These are phyloP conservation scores for Naegleria lovaniensis DNA, from an alignment of 208 protist species.

Conservation along the genomic window DNA sequence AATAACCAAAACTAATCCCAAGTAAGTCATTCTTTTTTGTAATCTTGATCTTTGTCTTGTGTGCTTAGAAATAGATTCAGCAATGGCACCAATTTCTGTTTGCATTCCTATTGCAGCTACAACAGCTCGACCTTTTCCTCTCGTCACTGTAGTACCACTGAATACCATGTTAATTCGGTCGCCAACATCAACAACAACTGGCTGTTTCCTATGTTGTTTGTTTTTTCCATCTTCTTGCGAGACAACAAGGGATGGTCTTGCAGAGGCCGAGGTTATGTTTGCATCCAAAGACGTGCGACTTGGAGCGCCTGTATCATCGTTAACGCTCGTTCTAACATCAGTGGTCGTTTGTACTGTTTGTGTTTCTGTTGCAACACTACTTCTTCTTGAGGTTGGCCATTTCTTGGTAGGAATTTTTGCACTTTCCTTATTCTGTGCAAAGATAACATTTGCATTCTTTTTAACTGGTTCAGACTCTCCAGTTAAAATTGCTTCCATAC, in stretches of 20 bases:
- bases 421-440: slow-evolving; percentile 41
- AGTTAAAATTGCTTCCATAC: slow-evolving; percentile 24
- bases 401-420: slow-evolving; percentile 61
- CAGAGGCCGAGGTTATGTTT: background rate
- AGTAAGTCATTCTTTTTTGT: slow-evolving; percentile 69
- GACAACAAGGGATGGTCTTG: no score
- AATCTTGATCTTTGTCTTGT: slow-evolving; percentile 48
- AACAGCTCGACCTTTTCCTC: slow-evolving; percentile 67
- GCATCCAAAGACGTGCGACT: background rate
- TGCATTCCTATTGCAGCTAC: slow-evolving; percentile 60
- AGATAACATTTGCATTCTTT: slow-evolving; percentile 34
- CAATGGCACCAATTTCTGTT: slow-evolving; percentile 77
- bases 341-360: slow-evolving; percentile 50
- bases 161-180: slow-evolving; percentile 80
- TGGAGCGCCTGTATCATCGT: slow-evolving; percentile 36
- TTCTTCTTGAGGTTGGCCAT: slow-evolving; percentile 53
- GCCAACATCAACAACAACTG: slow-evolving; percentile 42
- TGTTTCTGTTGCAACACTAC: slow-evolving; percentile 52
- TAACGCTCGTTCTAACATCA: slow-evolving; percentile 63
- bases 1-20: slow-evolving; percentile 68
- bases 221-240: no score
- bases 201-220: no score
- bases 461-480: slow-evolving; percentile 58
- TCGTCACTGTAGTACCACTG: slow-evolving; percentile 67
- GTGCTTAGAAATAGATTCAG: slow-evolving; percentile 52